Conservation (phyloP, 1,284 basidiomycete genomes). For the Cronartium ribicola region DNA sequence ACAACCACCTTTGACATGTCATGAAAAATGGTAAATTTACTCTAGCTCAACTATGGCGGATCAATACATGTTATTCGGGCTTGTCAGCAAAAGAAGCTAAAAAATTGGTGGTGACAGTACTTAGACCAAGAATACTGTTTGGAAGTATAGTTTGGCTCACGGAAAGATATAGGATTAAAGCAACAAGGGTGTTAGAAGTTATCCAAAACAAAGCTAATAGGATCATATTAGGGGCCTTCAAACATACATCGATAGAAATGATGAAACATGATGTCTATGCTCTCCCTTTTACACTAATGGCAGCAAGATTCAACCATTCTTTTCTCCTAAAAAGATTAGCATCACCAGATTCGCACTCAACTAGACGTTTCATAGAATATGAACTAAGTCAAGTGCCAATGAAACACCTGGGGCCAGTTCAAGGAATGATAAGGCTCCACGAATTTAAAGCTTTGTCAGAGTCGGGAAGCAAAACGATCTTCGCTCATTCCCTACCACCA, state of each 20-base stretch:
- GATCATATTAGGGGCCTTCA: neutral
- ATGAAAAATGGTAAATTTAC: neutral
- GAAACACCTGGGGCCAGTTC: neutral
- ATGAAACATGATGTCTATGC: neutral
- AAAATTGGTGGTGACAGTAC: constrained; percentile 1
- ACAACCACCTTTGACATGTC: neutral
- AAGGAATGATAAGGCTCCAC: neutral
- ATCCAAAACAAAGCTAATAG: neutral
- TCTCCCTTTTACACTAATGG: neutral
- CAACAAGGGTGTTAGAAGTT: neutral
- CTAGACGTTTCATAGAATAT: neutral
- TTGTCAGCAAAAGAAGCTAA: neutral
- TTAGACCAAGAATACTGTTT: neutral
- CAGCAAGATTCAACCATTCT: neutral
- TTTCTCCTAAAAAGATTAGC: neutral
- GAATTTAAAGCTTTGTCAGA: neutral
- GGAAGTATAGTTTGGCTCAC: constrained; percentile 27
- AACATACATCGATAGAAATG: neutral
- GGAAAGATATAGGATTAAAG: neutral
- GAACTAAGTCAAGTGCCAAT: neutral
- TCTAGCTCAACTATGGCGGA: neutral
- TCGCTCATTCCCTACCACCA: neutral
- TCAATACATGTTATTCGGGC: neutral
- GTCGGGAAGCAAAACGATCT: neutral
- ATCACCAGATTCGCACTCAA: neutral